Evolutionary conservation across 73 alveolate genomes (phyloP).

Genomic region (Uronychia setigera): DNA sequence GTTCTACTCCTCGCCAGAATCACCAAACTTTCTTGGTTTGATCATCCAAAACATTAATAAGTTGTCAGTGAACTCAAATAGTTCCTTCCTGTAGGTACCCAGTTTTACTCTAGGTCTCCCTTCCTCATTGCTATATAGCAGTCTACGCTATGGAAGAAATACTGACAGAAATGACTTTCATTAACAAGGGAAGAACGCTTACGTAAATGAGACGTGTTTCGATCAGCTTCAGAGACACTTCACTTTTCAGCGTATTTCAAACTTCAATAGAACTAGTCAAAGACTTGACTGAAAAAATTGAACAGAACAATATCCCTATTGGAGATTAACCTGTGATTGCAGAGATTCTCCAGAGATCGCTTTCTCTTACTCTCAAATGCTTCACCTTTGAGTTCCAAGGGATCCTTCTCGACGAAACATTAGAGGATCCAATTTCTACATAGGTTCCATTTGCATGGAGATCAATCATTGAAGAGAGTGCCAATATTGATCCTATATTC

Average conservation of each 20-base stretch:
- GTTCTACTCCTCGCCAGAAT: conserved; percentile 38
- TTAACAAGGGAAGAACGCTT: conserved; percentile 46
- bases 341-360: background rate
- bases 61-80: conserved; percentile 11
- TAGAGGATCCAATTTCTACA: conserved; percentile 52
- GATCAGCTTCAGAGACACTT: conserved; percentile 48
- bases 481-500: background rate
- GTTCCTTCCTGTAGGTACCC: conserved; percentile 15
- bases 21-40: conserved; percentile 51
- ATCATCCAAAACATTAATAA: conserved; percentile 35
- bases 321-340: background rate
- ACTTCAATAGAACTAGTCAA: background rate
- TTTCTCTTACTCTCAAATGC: conserved; percentile 9
- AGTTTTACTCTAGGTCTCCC: conserved; percentile 7
- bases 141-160: conserved; percentile 32
- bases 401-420: conserved; percentile 48
- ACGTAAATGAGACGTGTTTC: conserved; percentile 52
- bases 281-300: background rate
- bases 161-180: conserved; percentile 55
- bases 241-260: conserved; percentile 18
- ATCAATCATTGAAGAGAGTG: conserved; percentile 23
- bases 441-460: conserved; percentile 50
- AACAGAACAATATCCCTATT: background rate
- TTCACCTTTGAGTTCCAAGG: conserved; percentile 44
- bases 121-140: conserved; percentile 35